Conservation (phyloP, 2,329 filamentous ascomycete species). For the Ophiostoma himal-ulmi region DNA sequence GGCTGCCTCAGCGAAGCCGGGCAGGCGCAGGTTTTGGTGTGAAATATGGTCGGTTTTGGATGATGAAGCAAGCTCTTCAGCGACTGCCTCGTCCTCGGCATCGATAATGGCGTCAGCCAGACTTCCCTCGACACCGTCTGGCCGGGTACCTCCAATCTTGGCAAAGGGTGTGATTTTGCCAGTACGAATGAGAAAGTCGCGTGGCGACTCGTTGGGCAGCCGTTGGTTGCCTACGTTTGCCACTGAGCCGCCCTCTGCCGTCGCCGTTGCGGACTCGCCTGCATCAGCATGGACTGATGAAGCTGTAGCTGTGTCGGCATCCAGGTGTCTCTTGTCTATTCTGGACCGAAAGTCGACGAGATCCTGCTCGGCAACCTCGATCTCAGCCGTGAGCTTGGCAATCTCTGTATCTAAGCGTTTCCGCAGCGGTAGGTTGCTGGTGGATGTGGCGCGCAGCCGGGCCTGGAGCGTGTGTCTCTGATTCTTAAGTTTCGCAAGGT, state of each 20-base stretch:
- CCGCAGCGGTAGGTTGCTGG: slow-evolving; percentile 46
- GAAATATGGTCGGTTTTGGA: slow-evolving; percentile 50
- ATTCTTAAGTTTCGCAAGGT: slow-evolving; percentile 53
- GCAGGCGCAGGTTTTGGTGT: slow-evolving; percentile 66
- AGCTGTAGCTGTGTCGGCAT: background rate
- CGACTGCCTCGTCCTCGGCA: slow-evolving; percentile 67
- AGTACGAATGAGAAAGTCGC: slow-evolving; percentile 87
- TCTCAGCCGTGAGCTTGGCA: slow-evolving; percentile 47
- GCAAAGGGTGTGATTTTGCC: slow-evolving; percentile 97
- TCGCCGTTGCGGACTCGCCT: background rate
- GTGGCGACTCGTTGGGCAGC: slow-evolving; percentile 72
- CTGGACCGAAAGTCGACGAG: slow-evolving; percentile 73
- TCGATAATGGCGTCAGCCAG: slow-evolving; percentile 74
- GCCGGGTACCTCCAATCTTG: slow-evolving; percentile 61
- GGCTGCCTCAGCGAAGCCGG: slow-evolving; percentile 58
- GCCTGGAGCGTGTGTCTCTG: slow-evolving; percentile 56
- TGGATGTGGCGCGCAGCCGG: slow-evolving; percentile 39
- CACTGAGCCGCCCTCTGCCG: slow-evolving; percentile 25
- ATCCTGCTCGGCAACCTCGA: slow-evolving; percentile 62
- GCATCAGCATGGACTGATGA: background rate
- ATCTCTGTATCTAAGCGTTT: slow-evolving; percentile 60
- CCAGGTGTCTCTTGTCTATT: slow-evolving; percentile 64
- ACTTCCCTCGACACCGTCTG: slow-evolving; percentile 58
- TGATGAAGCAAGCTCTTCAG: slow-evolving; percentile 43
- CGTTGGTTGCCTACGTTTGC: slow-evolving; percentile 48